Base-by-base conservation (phyloP, 768 basidiomycete species). In the Boletus sp. region DNA sequence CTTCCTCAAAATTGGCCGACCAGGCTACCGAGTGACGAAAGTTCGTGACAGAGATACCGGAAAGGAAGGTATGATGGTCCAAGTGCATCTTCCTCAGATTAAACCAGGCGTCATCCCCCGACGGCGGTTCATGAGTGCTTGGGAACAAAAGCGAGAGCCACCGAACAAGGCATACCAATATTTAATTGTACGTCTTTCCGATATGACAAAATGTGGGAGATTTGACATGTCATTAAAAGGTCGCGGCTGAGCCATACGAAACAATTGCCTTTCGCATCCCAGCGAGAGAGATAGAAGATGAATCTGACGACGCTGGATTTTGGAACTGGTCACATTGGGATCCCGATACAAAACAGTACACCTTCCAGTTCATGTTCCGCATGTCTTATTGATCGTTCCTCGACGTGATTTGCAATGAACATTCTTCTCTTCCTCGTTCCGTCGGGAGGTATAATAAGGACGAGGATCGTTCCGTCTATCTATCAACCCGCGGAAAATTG, bases 301-400 rank as follows among this genome's bases (percentile, higher is more conserved):
- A 94, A 67, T 83, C 90, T 46, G 89, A 93, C 58, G 93, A 95
- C 64, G 90, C 89, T 30, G 87, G 88, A 15, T 91, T 87, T 63
- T 94, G 90, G 90, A 92, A 92, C 65, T 99, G 97, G 97, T 95
- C 95, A 40, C 92, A 98, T 68, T 98, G 96, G 97, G 97, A 98
- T 71, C 86, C 91, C n/a, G 96, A 99, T 71, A 96, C 94, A 50
- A 98, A 98, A 75, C 94, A 97, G 74, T 96, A 94, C 73, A 92
- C 88, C 71, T 95, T 96, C 80, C 95, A 97, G 75, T 96, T 98
- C 78, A 90, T 98, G 86, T 98, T 94, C 78, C 83, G 87, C 64
- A 75, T 87, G 60, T 64, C 68, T 32, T 72, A 70, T 50, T 73
- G 62, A 72, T 64, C n/a, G 50, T 55, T 51, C 52, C 63, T 55